Conservation (phyloP, 805 yeast genomes). For the Pichia insulana region DNA sequence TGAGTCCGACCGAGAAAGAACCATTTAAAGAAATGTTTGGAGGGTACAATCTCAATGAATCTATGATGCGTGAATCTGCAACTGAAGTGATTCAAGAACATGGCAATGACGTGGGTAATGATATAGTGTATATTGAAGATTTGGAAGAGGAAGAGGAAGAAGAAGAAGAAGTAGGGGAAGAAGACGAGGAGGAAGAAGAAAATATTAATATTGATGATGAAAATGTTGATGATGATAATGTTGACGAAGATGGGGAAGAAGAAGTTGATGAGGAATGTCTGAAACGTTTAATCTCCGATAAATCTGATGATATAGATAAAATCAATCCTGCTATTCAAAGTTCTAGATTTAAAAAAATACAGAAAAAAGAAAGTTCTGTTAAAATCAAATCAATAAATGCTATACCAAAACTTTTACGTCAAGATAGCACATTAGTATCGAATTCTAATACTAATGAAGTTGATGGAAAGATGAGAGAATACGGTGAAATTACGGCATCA, state of each 20-base stretch:
- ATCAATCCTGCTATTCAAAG: conserved; percentile 1
- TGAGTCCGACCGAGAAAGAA: conserved; percentile 2
- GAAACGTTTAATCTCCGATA: conserved; percentile 4
- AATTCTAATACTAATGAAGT: conserved; percentile 3
- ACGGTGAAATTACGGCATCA: conserved; percentile 53
- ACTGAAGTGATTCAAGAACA: background rate
- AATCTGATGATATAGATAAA: conserved; percentile 7
- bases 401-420: conserved; percentile 18
- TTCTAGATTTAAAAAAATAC: background rate
- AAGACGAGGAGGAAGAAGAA: background rate
- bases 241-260: background rate
- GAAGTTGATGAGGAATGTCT: background rate
- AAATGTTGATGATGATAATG: background rate
- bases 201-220: background rate
- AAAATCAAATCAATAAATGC: background rate
- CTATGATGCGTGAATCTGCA: background rate
- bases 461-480: conserved; percentile 27
- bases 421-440: conserved; percentile 11
- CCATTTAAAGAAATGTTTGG: conserved; percentile 1
- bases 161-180: background rate
- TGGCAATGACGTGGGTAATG: background rate
- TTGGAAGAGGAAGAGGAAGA: background rate
- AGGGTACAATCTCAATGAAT: background rate
- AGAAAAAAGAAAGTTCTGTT: background rate
- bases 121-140: background rate